Conservation (phyloP, 2,329 filamentous ascomycete genomes). For the Trichoderma sp. region DNA sequence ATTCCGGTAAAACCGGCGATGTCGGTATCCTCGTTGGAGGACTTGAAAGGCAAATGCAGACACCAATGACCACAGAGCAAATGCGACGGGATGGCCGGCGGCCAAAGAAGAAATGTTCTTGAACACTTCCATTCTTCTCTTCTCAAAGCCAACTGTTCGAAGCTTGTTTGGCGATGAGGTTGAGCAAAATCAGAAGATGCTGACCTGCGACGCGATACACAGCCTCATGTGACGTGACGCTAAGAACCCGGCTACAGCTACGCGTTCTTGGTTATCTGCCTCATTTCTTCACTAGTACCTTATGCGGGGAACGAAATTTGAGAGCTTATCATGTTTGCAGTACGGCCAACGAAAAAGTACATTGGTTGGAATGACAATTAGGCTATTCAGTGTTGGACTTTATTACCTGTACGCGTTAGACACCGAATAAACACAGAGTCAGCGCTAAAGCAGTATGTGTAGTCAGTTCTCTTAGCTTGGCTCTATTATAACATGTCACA, state of each 20-base stretch:
- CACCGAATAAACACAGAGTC: background rate
- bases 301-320: background rate
- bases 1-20: background rate
- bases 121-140: background rate
- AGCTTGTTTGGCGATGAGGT: background rate
- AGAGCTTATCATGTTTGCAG: background rate
- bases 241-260: background rate
- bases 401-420: background rate
- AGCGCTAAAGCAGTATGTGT: background rate
- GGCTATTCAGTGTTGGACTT: background rate
- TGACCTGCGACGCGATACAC: background rate
- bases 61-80: background rate
- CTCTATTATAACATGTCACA: background rate
- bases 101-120: background rate
- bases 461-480: background rate
- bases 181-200: background rate
- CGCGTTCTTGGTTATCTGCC: background rate
- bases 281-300: background rate
- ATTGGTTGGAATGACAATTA: background rate
- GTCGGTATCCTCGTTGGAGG: constrained; percentile 20
- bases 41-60: constrained; percentile 5
- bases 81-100: background rate
- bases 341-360: background rate
- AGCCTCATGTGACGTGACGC: background rate
- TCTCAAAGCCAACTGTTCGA: background rate